A percentile compares a stretch with the other conserved stretches of the same genome.
Conservation (phyloP, 805 yeast species). For the Saturnispora serradocipensis region DNA sequence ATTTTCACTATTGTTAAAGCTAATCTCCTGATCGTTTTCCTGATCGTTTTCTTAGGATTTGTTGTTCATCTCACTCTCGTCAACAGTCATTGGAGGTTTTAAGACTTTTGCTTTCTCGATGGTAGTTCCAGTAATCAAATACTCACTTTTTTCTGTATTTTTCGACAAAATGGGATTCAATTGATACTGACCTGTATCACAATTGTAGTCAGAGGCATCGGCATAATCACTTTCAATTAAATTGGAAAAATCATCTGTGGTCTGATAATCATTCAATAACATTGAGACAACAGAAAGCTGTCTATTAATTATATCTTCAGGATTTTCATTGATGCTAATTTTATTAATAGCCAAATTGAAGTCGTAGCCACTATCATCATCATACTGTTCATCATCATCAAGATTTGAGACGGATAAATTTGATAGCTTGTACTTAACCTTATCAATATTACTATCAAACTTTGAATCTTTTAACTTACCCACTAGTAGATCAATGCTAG, state of each 20-base stretch:
- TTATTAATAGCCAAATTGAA: not conserved
- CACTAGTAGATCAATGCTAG: conserved; percentile 17
- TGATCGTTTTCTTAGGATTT: no score
- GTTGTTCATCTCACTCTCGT: not conserved
- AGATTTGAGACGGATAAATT: not conserved
- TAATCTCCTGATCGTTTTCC: no score
- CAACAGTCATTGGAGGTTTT: not conserved
- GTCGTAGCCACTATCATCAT: not conserved
- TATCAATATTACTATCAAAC: conserved; percentile 2
- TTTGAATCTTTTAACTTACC: conserved; percentile 16
- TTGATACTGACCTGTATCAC: not conserved
- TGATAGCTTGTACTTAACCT: not conserved
- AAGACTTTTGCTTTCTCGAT: not conserved
- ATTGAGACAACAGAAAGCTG: conserved; percentile 18
- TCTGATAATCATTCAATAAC: conserved; percentile 16
- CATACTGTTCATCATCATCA: not conserved
- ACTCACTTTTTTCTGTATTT: not conserved
- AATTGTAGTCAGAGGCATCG: not conserved
- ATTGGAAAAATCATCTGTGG: conserved; percentile 2
- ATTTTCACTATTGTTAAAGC: no score
- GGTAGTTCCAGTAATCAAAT: not conserved
- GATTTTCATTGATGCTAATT: not conserved
- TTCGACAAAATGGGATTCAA: not conserved
- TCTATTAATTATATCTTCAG: conserved; percentile 1
- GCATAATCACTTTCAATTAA: not conserved